Evolutionary conservation across 1,284 basidiomycete genomes (phyloP), one percentile per base, ranked within the genome.

Genomic region (Cutaneotrichosporon sp.): DNA sequence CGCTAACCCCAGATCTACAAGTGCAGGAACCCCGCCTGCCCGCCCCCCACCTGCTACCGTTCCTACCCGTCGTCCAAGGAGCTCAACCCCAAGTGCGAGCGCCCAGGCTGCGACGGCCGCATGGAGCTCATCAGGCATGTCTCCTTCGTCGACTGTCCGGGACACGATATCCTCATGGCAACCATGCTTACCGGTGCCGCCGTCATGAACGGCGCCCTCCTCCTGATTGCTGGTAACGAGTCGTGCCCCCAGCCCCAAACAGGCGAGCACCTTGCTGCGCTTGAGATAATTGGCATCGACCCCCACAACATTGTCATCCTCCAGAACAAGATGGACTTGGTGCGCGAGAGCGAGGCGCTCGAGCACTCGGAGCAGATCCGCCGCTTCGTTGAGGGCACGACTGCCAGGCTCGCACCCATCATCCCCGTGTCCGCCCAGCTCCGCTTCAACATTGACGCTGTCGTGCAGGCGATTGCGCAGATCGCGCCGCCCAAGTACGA

Each of bases 151-250:
- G 50, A 59, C 60, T 51, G 92, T 78, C 92, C 92, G 1, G 92
- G 92, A 70, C 92, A 95, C 86, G 92, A 95, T 76, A 86, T 86
- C 82, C 81, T 99, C 80, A 99, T 99, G 96, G 96, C 96, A 65
- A 99, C 96, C 72, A 99, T 99, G 97, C 85, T 99, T 74, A 98
- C 98, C 86, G 96, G 96, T 82, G 96, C 96, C 49, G 97, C 97
- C 30, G 96, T 99, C 85, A 95, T 99, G 96, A 95, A 98, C 82
- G 96, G 96, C 65, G 96, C 96, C 18, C 84, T 99, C 1, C 86
- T 99, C 0, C 87, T 99, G 57, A 89, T 98, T 67, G 96, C 96
- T 31, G 96, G 91, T 60, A 99, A 99, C 83, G 96, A 99, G 84
- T 91, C 93, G 10, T 99, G 96, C 82, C 96, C 96, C 1, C 97